These are phyloP conservation scores for Verticillium longisporum DNA, from an alignment of 2,329 filamentous ascomycete genomes.

Conservation along the genomic window DNA sequence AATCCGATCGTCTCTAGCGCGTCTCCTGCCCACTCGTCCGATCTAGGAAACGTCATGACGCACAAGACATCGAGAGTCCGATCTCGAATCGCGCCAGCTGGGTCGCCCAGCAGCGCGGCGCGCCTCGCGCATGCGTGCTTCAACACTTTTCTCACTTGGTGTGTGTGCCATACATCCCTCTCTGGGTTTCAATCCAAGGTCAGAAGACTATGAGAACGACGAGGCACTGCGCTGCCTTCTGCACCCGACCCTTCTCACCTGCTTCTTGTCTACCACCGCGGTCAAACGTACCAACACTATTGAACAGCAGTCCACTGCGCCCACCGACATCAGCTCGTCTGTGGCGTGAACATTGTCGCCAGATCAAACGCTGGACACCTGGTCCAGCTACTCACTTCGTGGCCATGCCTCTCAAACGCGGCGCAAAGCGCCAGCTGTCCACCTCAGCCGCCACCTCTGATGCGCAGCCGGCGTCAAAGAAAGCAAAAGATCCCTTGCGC, in stretches of 20 bases:
- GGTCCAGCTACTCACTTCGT: neutral
- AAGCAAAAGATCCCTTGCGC: constrained; percentile 30
- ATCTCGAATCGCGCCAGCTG: constrained; percentile 2
- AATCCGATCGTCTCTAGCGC: neutral
- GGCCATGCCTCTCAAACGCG: constrained; percentile 19
- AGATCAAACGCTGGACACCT: neutral
- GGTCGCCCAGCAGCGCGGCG: neutral
- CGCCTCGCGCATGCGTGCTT: neutral
- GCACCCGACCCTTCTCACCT: neutral
- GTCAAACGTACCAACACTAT: neutral
- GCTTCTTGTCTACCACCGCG: neutral
- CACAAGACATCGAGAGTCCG: constrained; percentile 11
- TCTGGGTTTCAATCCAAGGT: neutral
- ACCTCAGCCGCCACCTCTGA: constrained; percentile 15
- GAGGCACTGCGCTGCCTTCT: too few relatives aligned
- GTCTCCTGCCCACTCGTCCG: neutral
- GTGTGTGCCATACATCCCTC: neutral
- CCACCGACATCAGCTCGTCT: neutral
- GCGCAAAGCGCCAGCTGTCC: constrained; percentile 17
- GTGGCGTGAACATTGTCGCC: neutral
- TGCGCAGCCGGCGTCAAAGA: constrained; percentile 16
- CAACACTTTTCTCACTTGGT: neutral
- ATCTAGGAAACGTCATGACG: constrained; percentile 12
- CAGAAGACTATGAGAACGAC: too few relatives aligned
- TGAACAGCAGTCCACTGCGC: neutral